These are phyloP conservation scores for Thielaviopsis euricoi DNA, from an alignment of 2,329 filamentous ascomycete genomes.

Conservation along the genomic window DNA sequence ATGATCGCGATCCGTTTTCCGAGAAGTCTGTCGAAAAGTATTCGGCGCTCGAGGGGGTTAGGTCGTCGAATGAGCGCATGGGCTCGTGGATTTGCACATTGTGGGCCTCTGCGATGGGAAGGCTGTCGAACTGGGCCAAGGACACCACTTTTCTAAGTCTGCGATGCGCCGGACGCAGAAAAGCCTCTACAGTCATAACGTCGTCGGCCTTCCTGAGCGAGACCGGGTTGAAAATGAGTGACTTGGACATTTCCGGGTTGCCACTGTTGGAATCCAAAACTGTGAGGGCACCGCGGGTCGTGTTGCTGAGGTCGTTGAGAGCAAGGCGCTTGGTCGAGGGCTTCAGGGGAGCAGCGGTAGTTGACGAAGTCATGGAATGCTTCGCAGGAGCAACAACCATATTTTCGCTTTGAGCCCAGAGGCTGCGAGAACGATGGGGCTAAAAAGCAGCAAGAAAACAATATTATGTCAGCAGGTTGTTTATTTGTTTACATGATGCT, in stretches of 20 bases:
- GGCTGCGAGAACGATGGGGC: conserved; percentile 29
- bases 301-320: conserved; percentile 73
- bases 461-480: not conserved
- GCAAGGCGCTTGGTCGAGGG: conserved; percentile 57
- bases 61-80: not conserved
- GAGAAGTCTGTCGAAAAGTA: not conserved
- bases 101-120: conserved; percentile 14
- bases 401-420: conserved; percentile 52
- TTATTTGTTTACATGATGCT: not conserved
- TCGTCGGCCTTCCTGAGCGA: conserved; percentile 9
- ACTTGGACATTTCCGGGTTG: conserved; percentile 19
- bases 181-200: not conserved
- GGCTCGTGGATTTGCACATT: conserved; percentile 12
- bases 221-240: conserved; percentile 10
- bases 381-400: conserved; percentile 34
- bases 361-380: conserved; percentile 20
- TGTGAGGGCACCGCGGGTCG: conserved; percentile 21
- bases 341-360: conserved; percentile 38
- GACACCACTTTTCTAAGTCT: conserved; percentile 1
- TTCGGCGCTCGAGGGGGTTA: not conserved
- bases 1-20: not conserved
- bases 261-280: conserved; percentile 19
- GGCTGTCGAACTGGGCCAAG: conserved; percentile 12
- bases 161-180: not conserved
- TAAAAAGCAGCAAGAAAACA: conserved; percentile 14